Percentiles rank a stretch among this genome's conserved stretches.
These are phyloP conservation scores for Carpinus viminea DNA, from an alignment of 306 rosid genomes.

Conservation along the genomic window DNA sequence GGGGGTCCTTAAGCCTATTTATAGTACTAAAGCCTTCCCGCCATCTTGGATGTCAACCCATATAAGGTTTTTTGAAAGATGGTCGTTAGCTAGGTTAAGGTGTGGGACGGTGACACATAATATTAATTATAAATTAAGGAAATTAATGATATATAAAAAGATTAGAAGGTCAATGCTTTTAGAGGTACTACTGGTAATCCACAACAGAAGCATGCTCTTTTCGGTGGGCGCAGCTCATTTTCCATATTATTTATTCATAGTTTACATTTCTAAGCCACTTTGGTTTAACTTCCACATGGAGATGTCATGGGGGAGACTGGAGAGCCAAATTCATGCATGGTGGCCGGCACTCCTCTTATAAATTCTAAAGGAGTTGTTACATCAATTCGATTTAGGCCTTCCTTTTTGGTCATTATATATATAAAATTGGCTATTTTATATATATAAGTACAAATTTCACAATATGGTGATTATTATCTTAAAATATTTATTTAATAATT, in stretches of 20 bases:
- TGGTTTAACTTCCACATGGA: constrained; percentile 28
- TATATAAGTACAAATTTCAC: no score
- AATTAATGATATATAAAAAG: no score
- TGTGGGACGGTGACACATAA: constrained; percentile 63
- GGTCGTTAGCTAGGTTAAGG: constrained; percentile 51
- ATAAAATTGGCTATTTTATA: no score
- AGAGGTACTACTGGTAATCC: constrained; percentile 41
- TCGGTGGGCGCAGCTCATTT: constrained; percentile 46
- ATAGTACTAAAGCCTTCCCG: constrained; percentile 53
- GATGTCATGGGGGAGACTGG: constrained; percentile 1
- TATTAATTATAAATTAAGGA: background rate
- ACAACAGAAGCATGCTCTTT: constrained; percentile 48
- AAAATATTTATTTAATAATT: no score
- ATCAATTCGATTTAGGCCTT: no score
- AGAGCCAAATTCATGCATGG: background rate
- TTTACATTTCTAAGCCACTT: constrained; percentile 22
- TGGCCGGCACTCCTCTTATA: background rate
- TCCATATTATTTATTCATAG: constrained; percentile 6
- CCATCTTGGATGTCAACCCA: constrained; percentile 52
- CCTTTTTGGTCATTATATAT: no score
- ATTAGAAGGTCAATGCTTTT: constrained; percentile 52
- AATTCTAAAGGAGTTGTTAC: background rate
- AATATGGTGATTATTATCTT: no score
- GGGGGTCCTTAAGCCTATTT: constrained; percentile 46
- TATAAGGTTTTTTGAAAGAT: constrained; percentile 39